A percentile compares a stretch with the other conserved stretches of the same genome.
Evolutionary conservation across 108 stramenopile species (phyloP).

Genomic region (Nitzschia inconspicua): DNA sequence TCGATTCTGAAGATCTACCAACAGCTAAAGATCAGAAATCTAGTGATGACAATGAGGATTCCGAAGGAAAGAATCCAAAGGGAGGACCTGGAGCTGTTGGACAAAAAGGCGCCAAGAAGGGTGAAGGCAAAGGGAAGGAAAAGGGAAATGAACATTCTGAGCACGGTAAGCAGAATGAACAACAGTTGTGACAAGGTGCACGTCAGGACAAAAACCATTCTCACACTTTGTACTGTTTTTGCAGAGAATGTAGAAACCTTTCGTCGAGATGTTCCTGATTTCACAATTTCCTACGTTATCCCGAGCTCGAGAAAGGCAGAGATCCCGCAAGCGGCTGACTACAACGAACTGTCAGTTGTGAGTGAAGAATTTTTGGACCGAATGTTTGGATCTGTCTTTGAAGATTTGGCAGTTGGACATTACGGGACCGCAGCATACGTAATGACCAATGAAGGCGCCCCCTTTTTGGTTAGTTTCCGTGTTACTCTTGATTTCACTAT

Average conservation of each 20-base stretch:
- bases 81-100: too few species aligned
- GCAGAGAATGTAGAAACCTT: conserved; percentile 4
- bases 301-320: not conserved
- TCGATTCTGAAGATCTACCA: too few species aligned
- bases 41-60: too few species aligned
- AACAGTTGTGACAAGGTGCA: too few species aligned
- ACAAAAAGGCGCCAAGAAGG: too few species aligned
- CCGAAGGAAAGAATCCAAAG: too few species aligned
- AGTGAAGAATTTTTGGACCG: conserved; percentile 13
- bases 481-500: conserved; percentile 2
- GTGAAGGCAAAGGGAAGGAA: too few species aligned
- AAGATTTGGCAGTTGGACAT: not conserved
- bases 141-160: too few species aligned
- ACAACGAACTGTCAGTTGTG: conserved; percentile 15
- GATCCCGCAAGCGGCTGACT: conserved; percentile 13
- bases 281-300: conserved; percentile 13
- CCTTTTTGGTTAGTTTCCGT: conserved; percentile 14
- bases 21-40: too few species aligned
- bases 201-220: too few species aligned
- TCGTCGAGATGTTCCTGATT: conserved; percentile 6
- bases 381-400: conserved; percentile 4
- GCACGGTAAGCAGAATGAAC: too few species aligned
- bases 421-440: conserved; percentile 6
- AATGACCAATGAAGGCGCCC: conserved; percentile 3
- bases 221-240: not conserved